These are phyloP conservation scores for Zygosaccharomyces lentus DNA, from an alignment of 805 yeast genomes.

Conservation along the genomic window DNA sequence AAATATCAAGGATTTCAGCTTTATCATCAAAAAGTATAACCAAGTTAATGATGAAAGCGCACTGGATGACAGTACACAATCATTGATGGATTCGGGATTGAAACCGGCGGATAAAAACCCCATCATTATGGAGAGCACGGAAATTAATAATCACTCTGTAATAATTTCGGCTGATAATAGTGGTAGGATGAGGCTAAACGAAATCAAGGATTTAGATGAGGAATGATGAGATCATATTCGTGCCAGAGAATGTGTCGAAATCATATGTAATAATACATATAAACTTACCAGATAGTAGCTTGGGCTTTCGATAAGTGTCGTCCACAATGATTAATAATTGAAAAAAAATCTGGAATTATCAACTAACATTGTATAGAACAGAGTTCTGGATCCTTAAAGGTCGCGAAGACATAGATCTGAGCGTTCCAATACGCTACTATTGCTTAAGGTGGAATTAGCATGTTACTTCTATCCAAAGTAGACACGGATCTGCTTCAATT, in stretches of 20 bases:
- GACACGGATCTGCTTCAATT: constrained; percentile 28
- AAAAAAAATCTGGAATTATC: neutral
- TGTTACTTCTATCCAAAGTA: constrained; percentile 24
- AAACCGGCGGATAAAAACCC: constrained; percentile 4
- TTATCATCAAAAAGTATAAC: constrained; percentile 1
- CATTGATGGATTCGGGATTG: constrained; percentile 2
- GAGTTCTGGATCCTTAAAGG: neutral
- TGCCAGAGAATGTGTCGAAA: neutral
- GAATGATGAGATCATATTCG: neutral
- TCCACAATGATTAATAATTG: neutral
- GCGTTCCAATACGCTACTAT: constrained; percentile 1
- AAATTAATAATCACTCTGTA: constrained; percentile 15
- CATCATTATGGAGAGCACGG: constrained; percentile 12
- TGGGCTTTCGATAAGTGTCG: constrained; percentile 1
- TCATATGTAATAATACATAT: neutral
- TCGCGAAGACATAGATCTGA: neutral
- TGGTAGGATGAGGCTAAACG: constrained; percentile 17
- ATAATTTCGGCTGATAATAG: constrained; percentile 20
- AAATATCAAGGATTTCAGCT: constrained; percentile 18
- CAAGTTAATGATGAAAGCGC: neutral
- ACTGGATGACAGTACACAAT: constrained; percentile 4
- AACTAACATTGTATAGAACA: neutral
- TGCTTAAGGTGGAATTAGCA: constrained; percentile 1
- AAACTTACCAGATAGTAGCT: neutral
- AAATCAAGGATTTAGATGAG: constrained; percentile 8